Percentiles rank a stretch among this genome's conserved stretches.
Evolutionary conservation across 495 filamentous ascomycete genomes (phyloP).

Genomic region (Aspergillus carlsbadensis): DNA sequence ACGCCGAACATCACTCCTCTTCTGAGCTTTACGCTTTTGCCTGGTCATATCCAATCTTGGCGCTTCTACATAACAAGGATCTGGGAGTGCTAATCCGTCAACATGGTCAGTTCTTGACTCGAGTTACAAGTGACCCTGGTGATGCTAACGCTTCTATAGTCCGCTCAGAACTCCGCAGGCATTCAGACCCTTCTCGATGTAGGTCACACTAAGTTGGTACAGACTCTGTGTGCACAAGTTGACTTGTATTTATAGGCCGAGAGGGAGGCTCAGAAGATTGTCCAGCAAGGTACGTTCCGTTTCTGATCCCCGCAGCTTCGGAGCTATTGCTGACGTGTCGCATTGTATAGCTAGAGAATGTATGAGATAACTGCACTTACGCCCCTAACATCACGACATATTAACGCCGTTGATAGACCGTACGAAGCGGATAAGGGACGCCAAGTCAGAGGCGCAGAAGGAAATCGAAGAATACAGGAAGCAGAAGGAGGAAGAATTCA

Average conservation of each 20-base stretch:
- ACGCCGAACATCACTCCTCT: conserved; percentile 24
- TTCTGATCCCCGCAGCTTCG: background rate
- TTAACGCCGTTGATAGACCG: conserved; percentile 64
- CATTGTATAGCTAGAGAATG: conserved; percentile 66
- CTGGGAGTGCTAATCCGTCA: conserved; percentile 22
- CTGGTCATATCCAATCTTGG: background rate
- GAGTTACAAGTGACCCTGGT: background rate
- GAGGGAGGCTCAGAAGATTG: conserved; percentile 98
- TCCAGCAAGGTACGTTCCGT: conserved; percentile 73
- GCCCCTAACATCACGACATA: background rate
- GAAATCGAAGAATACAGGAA: conserved; percentile 94
- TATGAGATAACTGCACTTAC: conserved; percentile 45
- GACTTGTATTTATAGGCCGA: conserved; percentile 65
- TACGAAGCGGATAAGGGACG: conserved; percentile 95
- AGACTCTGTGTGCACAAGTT: background rate
- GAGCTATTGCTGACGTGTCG: conserved; percentile 31
- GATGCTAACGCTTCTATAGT: conserved; percentile 55
- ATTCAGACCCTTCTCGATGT: conserved; percentile 99
- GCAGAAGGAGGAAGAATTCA: conserved; percentile 90
- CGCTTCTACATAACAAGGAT: background rate
- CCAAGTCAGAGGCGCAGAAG: conserved; percentile 92
- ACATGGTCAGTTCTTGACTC: conserved; percentile 35
- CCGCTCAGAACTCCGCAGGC: conserved; percentile 95
- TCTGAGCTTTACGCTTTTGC: conserved; percentile 18
- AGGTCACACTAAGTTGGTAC: conserved; percentile 36